Evolutionary conservation across 345 rosid genomes (phyloP), one percentile per base, ranked within the genome.

Genomic region (Physaria fendleri): DNA sequence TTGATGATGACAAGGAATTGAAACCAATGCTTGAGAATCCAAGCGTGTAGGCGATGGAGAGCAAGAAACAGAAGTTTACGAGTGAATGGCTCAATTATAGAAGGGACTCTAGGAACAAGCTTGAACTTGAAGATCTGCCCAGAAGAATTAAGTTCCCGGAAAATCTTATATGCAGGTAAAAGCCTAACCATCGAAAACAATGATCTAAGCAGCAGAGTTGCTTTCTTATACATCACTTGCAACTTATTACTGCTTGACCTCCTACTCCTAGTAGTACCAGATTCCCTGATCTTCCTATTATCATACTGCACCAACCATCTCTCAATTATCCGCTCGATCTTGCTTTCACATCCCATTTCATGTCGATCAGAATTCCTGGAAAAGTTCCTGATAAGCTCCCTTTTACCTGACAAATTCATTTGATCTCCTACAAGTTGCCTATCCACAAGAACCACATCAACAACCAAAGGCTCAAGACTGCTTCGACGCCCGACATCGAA

Each of bases 261-360:
- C 76, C 95, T 85, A 33, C 56, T 40, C 34, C 76, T 75, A 20
- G 86, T 80, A 8, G 74, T 65, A 71, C 52, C 68, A 56, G 59
- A 22, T 63, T 82, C 96, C 69, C 79, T 83, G 3, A 58, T 27
- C 84, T 76, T 87, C 62, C 82, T 71, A 42, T 70, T 77, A 68
- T 89, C 96, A 59, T 93, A 84, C 61, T 83, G 96, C 67, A 93
- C 80, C 2, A 83, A 61, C 99, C n/a, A 93, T 64, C 99, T 87
- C 84, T 93, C 99, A 18, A 93, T 71, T 22, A 93, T 71, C 80
- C 77, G 88, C 65, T 85, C 92, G 33, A 61, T 73, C 82, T 67
- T 78, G 9, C 24, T 60, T 15, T 74, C 88, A 65, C 70, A 65
- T 12, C 87, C 82, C 20, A 71, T 34, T 45, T 85, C n/a, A n/a